Evolutionary conservation across 1,284 basidiomycete species (phyloP).

Genomic region (Leccinum proximum): DNA sequence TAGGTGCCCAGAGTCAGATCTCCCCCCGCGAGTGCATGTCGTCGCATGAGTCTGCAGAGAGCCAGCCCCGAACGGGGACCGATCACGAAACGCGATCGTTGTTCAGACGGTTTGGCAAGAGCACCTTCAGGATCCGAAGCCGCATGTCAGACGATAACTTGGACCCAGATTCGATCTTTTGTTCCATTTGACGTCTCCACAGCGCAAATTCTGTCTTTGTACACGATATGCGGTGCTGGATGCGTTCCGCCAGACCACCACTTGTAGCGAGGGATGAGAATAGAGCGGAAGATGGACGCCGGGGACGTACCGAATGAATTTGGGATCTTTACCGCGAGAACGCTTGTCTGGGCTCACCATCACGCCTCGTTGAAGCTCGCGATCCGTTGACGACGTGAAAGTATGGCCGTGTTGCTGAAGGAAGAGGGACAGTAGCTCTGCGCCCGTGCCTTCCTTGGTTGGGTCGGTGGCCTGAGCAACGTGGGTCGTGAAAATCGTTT

Average conservation of each 20-base stretch:
- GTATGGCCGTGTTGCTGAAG: constrained; percentile 35
- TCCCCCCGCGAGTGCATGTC: constrained; percentile 15
- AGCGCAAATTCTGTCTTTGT: constrained; percentile 41
- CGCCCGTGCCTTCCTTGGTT: constrained; percentile 36
- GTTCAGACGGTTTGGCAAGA: constrained; percentile 21
- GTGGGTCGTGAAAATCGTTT: constrained; percentile 41
- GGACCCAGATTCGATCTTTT: constrained; percentile 22
- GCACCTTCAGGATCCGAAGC: constrained; percentile 33
- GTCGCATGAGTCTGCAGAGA: constrained; percentile 24
- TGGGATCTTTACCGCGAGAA: constrained; percentile 26
- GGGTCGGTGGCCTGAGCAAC: constrained; percentile 41
- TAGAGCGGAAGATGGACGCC: neutral
- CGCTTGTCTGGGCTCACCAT: constrained; percentile 33
- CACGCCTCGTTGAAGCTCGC: constrained; percentile 35
- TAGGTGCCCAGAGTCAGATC: constrained; percentile 29
- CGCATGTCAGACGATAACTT: constrained; percentile 31
- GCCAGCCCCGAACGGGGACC: constrained; percentile 25
- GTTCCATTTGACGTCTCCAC: constrained; percentile 47
- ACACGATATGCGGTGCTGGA: constrained; percentile 38
- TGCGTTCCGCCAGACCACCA: constrained; percentile 48
- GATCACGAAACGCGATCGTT: constrained; percentile 10
- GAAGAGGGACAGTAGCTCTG: constrained; percentile 37
- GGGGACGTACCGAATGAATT: constrained; percentile 28
- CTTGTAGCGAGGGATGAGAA: constrained; percentile 19
- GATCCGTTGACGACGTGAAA: constrained; percentile 33